These are phyloP conservation scores for Niebla homalea DNA, from an alignment of 495 filamentous ascomycete genomes.

Conservation along the genomic window DNA sequence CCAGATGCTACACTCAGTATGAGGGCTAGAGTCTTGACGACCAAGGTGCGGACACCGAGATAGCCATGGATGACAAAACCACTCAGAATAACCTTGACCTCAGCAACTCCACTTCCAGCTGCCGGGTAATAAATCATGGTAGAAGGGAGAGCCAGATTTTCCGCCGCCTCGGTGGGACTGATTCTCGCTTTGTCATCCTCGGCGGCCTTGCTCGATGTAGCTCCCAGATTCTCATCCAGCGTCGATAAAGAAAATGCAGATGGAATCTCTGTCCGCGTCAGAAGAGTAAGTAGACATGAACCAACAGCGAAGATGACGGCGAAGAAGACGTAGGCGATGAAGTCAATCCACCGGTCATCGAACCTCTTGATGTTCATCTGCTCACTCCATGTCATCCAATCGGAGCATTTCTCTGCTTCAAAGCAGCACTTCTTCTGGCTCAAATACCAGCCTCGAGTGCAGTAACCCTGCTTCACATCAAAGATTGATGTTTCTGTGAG, in stretches of 20 bases:
- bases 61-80: constrained; percentile 96
- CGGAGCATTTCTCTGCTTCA: constrained; percentile 45
- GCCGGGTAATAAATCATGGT: constrained; percentile 92
- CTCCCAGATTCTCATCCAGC: constrained; percentile 67
- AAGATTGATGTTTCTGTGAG: constrained; percentile 72
- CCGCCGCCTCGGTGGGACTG: constrained; percentile 15
- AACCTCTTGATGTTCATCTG: constrained; percentile 43
- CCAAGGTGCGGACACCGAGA: constrained; percentile 74
- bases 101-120: constrained; percentile 90
- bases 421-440: constrained; percentile 70
- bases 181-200: constrained; percentile 26
- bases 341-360: constrained; percentile 48
- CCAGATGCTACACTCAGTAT: constrained; percentile 86
- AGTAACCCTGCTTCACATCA: constrained; percentile 85
- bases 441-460: constrained; percentile 53
- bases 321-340: constrained; percentile 52
- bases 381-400: constrained; percentile 67
- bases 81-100: constrained; percentile 94
- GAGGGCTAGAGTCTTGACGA: constrained; percentile 73
- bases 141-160: constrained; percentile 22
- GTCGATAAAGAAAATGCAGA: constrained; percentile 76
- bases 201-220: constrained; percentile 26
- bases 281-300: constrained; percentile 68
- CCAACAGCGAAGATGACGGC: constrained; percentile 60
- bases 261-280: constrained; percentile 82